Evolutionary conservation across 1,284 basidiomycete genomes (phyloP).

Genomic region (Fomes fomentarius): DNA sequence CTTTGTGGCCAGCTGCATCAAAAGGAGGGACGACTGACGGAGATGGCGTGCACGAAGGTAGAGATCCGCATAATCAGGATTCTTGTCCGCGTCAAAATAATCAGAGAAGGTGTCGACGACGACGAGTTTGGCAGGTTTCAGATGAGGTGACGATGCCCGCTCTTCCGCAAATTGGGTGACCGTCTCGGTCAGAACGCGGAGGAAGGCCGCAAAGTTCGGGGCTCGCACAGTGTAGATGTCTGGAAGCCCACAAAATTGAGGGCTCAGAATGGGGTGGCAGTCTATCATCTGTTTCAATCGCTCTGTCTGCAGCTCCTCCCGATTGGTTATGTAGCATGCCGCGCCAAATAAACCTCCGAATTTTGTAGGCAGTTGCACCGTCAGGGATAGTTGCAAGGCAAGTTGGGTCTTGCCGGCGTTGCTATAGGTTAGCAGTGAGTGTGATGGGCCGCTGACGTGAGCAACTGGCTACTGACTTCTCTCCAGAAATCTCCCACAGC

Average conservation of each 20-base stretch:
- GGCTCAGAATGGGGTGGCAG: constrained; percentile 50
- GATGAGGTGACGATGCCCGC: constrained; percentile 28
- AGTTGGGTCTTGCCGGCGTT: constrained; percentile 89
- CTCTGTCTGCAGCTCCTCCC: constrained; percentile 69
- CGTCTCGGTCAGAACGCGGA: constrained; percentile 64
- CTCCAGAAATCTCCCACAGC: constrained; percentile 86
- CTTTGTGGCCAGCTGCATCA: constrained; percentile 69
- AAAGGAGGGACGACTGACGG: constrained; percentile 61
- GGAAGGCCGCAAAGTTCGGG: constrained; percentile 64
- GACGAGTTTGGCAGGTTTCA: constrained; percentile 67
- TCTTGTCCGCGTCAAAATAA: constrained; percentile 66
- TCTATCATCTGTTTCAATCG: constrained; percentile 62
- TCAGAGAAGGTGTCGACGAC: constrained; percentile 85
- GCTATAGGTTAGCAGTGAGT: too few relatives aligned
- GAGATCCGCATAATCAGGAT: constrained; percentile 60
- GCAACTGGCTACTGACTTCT: constrained; percentile 83
- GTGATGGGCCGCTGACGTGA: too few relatives aligned
- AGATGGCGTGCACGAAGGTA: constrained; percentile 73
- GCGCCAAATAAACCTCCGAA: constrained; percentile 60
- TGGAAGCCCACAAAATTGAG: constrained; percentile 54
- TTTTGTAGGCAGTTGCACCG: constrained; percentile 66
- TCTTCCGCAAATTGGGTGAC: constrained; percentile 62
- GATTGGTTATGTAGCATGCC: constrained; percentile 77
- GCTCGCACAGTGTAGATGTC: constrained; percentile 70
- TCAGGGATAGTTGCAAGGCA: constrained; percentile 76